Base-by-base conservation (phyloP, 768 basidiomycete genomes). In the Paxillus involutus region DNA sequence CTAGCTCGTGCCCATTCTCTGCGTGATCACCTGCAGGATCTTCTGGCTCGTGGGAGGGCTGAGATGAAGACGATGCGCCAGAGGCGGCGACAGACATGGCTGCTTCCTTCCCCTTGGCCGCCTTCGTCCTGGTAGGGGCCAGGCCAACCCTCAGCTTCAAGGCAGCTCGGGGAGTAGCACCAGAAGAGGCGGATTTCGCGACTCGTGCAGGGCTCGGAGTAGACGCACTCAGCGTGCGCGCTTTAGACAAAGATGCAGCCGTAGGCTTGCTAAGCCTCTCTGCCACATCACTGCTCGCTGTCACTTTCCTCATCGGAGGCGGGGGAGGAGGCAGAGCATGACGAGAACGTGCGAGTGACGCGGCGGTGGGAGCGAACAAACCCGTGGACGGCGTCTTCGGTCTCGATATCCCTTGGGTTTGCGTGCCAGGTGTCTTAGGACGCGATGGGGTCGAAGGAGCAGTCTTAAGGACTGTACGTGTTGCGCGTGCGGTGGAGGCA, bases 221-320 rank as follows among this genome's bases (percentile, higher is more conserved):
- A 32, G 57, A 13, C 24, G 61, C 46, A 8, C 44, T 61, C 4
- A 68, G 57, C n/a, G 74, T 57, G 16, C 84, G 79, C 19, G 80
- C 81, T 64, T 82, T 86, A 21, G 83, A 83, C 53, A 88, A 64
- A 2, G 88, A 89, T 26, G 89, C 86, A 10, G 89, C 88, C 1
- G 90, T 91, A n/a, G 89, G 90, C 68, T 89, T 89, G 69, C 82
- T 89, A 41, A 91, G 73, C 47, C 90, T 79, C 53, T 88, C 86
- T 11, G 85, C 75, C 0, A 77, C 77, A 45, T 73, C 80, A 54
- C 76, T 76, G 52, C 79, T 80, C 43, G 83, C 59, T 0, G 80
- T 77, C n/a, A 71, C 63, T 68, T 85, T 86, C 73, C 80, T 83
- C 17, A 71, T 68, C 1, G 85, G 78, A 0, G 76, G 73, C 0